Conservation (phyloP, 331 rosid species). For the Quercus lobata region DNA sequence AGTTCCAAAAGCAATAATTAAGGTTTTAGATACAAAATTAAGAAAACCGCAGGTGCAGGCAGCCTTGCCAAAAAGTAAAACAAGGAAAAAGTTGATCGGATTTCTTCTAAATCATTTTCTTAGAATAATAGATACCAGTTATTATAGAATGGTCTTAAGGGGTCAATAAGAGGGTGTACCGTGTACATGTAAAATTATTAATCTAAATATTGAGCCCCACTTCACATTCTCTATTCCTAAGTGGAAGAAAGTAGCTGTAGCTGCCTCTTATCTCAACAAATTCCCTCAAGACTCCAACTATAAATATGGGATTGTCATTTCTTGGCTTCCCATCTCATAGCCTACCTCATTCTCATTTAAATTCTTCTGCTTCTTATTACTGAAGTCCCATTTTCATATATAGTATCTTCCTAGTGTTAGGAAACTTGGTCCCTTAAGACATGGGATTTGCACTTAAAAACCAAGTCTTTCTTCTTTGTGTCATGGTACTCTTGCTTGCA, state of each 20-base stretch:
- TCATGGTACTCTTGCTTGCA: constrained; percentile 49
- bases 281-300: constrained; percentile 29
- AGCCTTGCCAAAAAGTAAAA: no score
- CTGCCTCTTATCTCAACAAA: constrained; percentile 5
- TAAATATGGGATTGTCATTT: constrained; percentile 32
- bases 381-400: neutral
- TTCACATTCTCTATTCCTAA: constrained; percentile 1
- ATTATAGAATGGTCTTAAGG: no score
- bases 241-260: constrained; percentile 25
- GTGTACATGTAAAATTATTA: neutral
- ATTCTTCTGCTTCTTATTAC: neutral
- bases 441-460: constrained; percentile 19
- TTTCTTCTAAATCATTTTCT: no score
- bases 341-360: neutral
- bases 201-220: constrained; percentile 27
- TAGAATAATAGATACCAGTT: no score
- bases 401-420: neutral
- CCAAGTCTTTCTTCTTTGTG: constrained; percentile 24
- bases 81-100: no score
- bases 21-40: no score
- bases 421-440: neutral
- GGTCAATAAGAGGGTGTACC: no score
- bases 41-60: no score
- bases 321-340: constrained; percentile 20
- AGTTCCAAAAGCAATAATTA: no score